Conservation (phyloP, 495 filamentous ascomycete species). For the Elasticomyces elasticus region DNA sequence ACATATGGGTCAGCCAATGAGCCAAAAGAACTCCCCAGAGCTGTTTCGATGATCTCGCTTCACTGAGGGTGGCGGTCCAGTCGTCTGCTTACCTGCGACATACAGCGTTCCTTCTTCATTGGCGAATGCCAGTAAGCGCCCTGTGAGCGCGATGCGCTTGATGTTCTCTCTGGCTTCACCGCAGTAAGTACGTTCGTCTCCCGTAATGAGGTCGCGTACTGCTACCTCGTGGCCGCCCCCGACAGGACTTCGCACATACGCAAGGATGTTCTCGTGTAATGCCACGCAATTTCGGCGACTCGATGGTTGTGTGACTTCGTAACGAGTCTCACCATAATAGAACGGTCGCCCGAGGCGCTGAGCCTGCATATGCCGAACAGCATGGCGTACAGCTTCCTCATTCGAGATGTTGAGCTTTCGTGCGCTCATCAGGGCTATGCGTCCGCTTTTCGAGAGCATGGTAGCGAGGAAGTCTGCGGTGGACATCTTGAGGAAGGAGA, state of each 20-base stretch:
- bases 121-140: neutral
- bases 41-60: too few relatives aligned
- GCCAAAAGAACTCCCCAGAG: too few relatives aligned
- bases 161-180: neutral
- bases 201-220: neutral
- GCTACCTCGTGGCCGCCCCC: neutral
- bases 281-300: neutral
- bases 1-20: too few relatives aligned
- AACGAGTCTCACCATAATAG: neutral
- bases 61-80: neutral
- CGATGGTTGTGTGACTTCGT: neutral
- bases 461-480: neutral
- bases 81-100: neutral
- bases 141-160: neutral
- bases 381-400: neutral
- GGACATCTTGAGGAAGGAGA: too few relatives aligned
- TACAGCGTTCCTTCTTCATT: neutral
- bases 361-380: neutral
- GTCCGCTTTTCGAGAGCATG: neutral
- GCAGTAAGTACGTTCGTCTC: neutral
- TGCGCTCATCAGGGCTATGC: neutral
- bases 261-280: neutral
- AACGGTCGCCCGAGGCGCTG: neutral
- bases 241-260: neutral
- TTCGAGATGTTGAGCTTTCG: neutral